These are phyloP conservation scores for Strigomonas culicis DNA, from an alignment of 208 protist genomes.

Conservation along the genomic window DNA sequence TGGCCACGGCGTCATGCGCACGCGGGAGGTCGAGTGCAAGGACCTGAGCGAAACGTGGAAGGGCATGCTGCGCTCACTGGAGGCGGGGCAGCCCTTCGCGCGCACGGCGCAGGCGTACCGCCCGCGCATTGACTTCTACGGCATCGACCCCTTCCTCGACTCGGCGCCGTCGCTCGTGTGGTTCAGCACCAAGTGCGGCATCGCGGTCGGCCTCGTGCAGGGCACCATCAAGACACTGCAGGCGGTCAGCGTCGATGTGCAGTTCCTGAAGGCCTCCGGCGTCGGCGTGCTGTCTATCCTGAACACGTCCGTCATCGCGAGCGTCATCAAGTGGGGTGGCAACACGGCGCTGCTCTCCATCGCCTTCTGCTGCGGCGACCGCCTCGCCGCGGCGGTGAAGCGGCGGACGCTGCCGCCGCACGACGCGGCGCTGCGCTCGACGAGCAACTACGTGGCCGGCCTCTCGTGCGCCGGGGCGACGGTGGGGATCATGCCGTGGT, in stretches of 20 bases:
- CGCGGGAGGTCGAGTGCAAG: not conserved
- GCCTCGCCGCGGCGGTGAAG: conserved; percentile 45
- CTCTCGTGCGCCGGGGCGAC: conserved; percentile 66
- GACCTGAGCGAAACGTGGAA: conserved; percentile 44
- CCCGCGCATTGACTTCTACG: conserved; percentile 72
- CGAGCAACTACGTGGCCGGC: conserved; percentile 67
- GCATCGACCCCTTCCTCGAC: conserved; percentile 77
- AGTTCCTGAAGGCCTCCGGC: conserved; percentile 77
- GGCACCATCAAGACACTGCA: conserved; percentile 59
- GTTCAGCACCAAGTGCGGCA: conserved; percentile 80
- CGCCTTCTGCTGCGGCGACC: conserved; percentile 76
- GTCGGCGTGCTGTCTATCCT: conserved; percentile 76
- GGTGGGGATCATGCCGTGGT: conserved; percentile 84
- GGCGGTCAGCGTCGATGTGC: conserved; percentile 76
- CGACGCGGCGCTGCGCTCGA: conserved; percentile 59
- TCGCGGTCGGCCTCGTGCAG: conserved; percentile 72
- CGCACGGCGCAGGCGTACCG: conserved; percentile 75
- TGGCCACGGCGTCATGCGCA: not conserved
- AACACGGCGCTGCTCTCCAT: conserved; percentile 56
- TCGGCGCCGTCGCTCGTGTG: conserved; percentile 69
- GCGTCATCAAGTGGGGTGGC: conserved; percentile 83
- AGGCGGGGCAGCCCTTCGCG: conserved; percentile 58
- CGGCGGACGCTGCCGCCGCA: conserved; percentile 41
- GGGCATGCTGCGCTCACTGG: conserved; percentile 56
- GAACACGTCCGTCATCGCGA: conserved; percentile 79